Percentiles rank a stretch among this genome's conserved stretches.
Evolutionary conservation across 2,329 filamentous ascomycete species (phyloP).

Genomic region (Apiospora arundinis): DNA sequence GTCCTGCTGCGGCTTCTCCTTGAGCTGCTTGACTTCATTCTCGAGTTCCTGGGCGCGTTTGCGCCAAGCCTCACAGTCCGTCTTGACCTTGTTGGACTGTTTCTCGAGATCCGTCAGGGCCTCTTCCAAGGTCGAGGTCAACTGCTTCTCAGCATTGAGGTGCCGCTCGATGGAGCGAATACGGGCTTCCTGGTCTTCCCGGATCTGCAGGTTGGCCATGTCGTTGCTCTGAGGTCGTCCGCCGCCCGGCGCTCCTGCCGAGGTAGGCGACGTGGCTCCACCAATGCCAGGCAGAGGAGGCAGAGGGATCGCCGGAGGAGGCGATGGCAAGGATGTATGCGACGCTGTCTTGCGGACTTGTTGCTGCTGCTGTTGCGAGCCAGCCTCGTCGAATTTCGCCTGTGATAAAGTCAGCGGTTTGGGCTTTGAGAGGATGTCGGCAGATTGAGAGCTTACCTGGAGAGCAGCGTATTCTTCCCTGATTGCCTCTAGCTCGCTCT

Average conservation of each 20-base stretch:
- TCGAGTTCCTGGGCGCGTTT: slow-evolving; percentile 83
- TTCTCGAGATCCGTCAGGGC: slow-evolving; percentile 92
- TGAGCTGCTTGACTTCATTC: slow-evolving; percentile 70
- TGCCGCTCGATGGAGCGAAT: slow-evolving; percentile 98
- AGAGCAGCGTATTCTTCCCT: slow-evolving; percentile 76
- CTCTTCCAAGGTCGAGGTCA: slow-evolving; percentile 94
- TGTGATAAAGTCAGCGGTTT: slow-evolving; percentile 26
- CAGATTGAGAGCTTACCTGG: slow-evolving; percentile 66
- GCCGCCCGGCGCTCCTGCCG: slow-evolving; percentile 60
- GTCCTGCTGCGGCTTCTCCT: slow-evolving; percentile 60
- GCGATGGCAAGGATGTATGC: slow-evolving; percentile 85
- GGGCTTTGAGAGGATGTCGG: not conserved
- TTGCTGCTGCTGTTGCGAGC: slow-evolving; percentile 50
- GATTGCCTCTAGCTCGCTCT: slow-evolving; percentile 71
- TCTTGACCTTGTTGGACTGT: slow-evolving; percentile 89
- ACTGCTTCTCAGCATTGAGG: slow-evolving; percentile 91
- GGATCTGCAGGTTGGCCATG: slow-evolving; percentile 74
- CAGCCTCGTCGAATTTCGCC: slow-evolving; percentile 39
- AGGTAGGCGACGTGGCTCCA: slow-evolving; percentile 53
- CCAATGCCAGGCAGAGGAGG: slow-evolving; percentile 79
- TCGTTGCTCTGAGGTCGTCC: slow-evolving; percentile 84
- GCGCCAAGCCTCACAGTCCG: slow-evolving; percentile 88
- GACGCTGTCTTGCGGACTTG: slow-evolving; percentile 86
- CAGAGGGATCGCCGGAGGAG: slow-evolving; percentile 93
- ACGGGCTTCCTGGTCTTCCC: slow-evolving; percentile 93